These are phyloP conservation scores for Colletotrichum sansevieriae DNA, from an alignment of 2,329 filamentous ascomycete species.

Conservation along the genomic window DNA sequence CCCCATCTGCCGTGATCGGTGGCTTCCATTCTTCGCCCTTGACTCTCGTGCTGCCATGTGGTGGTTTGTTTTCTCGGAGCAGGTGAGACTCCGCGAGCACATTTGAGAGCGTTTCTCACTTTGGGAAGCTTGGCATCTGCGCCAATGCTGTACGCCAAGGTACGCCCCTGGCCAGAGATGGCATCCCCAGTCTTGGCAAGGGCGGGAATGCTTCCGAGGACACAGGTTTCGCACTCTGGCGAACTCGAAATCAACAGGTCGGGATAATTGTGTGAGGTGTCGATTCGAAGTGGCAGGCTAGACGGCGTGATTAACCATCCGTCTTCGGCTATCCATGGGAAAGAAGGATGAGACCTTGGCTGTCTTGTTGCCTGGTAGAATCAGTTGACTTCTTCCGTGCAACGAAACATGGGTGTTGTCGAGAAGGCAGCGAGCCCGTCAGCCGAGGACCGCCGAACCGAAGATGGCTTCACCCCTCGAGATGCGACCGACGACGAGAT, in stretches of 20 bases:
- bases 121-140: conserved; percentile 22
- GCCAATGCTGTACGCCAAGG: too few species aligned
- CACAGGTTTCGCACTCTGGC: too few species aligned
- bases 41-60: background rate
- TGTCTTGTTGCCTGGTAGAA: too few species aligned
- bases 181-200: background rate
- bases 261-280: too few species aligned
- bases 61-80: background rate
- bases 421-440: background rate
- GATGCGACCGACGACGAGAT: conserved; percentile 44
- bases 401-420: background rate
- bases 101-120: conserved; percentile 26
- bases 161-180: conserved; percentile 1
- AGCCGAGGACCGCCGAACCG: too few species aligned
- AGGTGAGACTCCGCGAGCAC: conserved; percentile 13
- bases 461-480: background rate
- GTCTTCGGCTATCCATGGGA: background rate
- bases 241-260: too few species aligned
- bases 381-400: too few species aligned
- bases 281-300: too few species aligned
- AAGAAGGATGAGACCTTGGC: too few species aligned
- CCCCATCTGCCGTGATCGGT: too few species aligned
- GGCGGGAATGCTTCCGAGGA: too few species aligned
- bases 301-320: background rate
- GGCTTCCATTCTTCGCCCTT: too few species aligned